Evolutionary conservation across 2,329 filamentous ascomycete genomes (phyloP), one percentile per base, ranked within the genome.

Genomic region (Fusarium sp.): DNA sequence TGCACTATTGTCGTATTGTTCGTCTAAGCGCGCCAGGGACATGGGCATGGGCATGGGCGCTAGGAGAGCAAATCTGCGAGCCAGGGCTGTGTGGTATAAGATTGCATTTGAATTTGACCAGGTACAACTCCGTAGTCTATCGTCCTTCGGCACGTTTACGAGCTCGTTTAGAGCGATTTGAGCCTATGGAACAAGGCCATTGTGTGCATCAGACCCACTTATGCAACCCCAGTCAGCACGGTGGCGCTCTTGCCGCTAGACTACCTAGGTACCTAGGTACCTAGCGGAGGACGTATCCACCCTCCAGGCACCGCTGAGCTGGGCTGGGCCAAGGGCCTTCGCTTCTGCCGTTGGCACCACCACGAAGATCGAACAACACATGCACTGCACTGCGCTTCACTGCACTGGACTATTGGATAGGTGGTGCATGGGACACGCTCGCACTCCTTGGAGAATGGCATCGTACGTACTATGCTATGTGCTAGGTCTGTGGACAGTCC

Each of bases 221-320:
- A 19, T 19, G 19, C 19, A 19, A 3, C 19, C 19, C 19, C 19
- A 19, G 19, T 19, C 19, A 19, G 31, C 6, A 24, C 19, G 19
- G 19, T 19, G 36, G 36, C 19, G 36, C 6, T 55, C 49, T 48
- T 48, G 55, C 57, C 55, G 57, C 56, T 49, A 41, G 35, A 42
- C 28, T n/a, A n/a, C n/a, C n/a, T n/a, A n/a, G n/a, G n/a, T n/a
- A n/a, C n/a, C n/a, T n/a, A n/a, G n/a, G n/a, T n/a, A n/a, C n/a
- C n/a, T 40, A 42, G 38, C 31, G 22, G 54, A 49, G 56, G n/a
- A 10, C 13, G 25, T 41, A 10, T 31, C 55, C 55, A 53, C 47
- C 59, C 22, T 43, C 40, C 55, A 60, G 55, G 55, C 41, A 60
- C 57, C 62, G 31, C 53, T 47, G 51, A 57, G 36, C 47, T 55